Percentiles rank a stretch among this genome's conserved stretches.
These are phyloP conservation scores for Podospora australis DNA, from an alignment of 495 filamentous ascomycete species.

Conservation along the genomic window DNA sequence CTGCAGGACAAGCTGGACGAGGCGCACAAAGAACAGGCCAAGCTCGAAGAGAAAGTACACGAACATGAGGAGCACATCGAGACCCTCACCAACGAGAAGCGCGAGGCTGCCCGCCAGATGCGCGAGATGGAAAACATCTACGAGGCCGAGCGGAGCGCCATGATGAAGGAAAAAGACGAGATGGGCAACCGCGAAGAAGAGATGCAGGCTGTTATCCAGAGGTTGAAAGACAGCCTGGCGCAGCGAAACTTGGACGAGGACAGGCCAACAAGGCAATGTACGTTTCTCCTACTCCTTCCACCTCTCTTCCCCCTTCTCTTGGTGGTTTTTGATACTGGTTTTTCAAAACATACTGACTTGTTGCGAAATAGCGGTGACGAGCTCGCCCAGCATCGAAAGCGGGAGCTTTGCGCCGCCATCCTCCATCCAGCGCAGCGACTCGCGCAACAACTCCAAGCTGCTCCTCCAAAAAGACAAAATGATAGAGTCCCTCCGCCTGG, in stretches of 20 bases:
- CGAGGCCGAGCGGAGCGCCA: conserved; percentile 78
- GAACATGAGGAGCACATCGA: conserved; percentile 78
- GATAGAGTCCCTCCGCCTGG: conserved; percentile 84
- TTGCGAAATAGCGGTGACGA: conserved; percentile 39
- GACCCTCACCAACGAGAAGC: conserved; percentile 68
- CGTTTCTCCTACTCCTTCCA: conserved; percentile 22
- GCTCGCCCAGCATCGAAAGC: conserved; percentile 50
- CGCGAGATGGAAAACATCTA: conserved; percentile 85
- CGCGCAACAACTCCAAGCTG: conserved; percentile 78
- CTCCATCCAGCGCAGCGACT: conserved; percentile 70
- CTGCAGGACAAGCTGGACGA: conserved; percentile 85
- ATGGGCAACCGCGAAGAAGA: conserved; percentile 77
- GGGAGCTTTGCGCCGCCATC: conserved; percentile 86
- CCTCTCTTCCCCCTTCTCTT: neutral
- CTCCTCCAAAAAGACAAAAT: conserved; percentile 92
- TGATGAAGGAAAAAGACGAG: conserved; percentile 87
- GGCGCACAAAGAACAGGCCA: conserved; percentile 70
- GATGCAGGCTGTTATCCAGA: conserved; percentile 78
- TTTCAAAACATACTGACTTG: conserved; percentile 3
- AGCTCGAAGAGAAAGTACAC: conserved; percentile 77
- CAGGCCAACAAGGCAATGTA: conserved; percentile 64
- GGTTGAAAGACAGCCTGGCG: conserved; percentile 78
- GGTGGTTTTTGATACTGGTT: neutral
- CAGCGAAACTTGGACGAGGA: conserved; percentile 64
- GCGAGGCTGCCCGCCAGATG: conserved; percentile 69